A percentile compares a stretch with the other conserved stretches of the same genome.
Conservation (phyloP, 306 rosid species). For the Carpinus fangiana region DNA sequence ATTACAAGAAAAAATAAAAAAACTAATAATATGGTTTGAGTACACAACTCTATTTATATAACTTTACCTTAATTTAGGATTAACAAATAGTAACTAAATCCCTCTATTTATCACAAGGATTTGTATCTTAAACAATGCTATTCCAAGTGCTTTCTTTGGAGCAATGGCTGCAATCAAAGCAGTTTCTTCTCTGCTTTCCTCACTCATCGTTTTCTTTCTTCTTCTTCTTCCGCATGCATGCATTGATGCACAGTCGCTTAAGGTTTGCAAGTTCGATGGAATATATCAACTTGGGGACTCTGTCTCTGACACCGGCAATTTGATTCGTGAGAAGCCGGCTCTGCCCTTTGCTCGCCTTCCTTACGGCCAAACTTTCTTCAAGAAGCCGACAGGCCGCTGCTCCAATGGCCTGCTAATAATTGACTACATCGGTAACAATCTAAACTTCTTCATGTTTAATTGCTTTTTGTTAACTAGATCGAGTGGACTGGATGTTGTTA, state of each 20-base stretch:
- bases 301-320: conserved; percentile 11
- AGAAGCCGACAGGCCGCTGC: conserved; percentile 10
- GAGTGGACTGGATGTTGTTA: background rate
- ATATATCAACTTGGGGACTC: conserved; percentile 26
- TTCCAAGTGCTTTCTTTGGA: background rate
- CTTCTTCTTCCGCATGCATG: background rate
- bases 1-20: too few species aligned
- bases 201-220: background rate
- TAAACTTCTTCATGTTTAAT: background rate
- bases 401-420: conserved; percentile 21
- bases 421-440: conserved; percentile 14
- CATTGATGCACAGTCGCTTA: background rate
- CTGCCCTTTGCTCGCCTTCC: conserved; percentile 11
- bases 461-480: background rate
- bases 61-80: too few species aligned
- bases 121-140: too few species aligned
- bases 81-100: too few species aligned
- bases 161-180: conserved; percentile 6
- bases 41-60: too few species aligned
- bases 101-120: too few species aligned
- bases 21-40: too few species aligned
- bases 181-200: conserved; percentile 2
- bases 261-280: conserved; percentile 1
- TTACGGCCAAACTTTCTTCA: conserved; percentile 24
- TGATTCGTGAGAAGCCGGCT: background rate